Conservation (phyloP, 1,139 yeast species). For the Yamadazyma oceani region DNA sequence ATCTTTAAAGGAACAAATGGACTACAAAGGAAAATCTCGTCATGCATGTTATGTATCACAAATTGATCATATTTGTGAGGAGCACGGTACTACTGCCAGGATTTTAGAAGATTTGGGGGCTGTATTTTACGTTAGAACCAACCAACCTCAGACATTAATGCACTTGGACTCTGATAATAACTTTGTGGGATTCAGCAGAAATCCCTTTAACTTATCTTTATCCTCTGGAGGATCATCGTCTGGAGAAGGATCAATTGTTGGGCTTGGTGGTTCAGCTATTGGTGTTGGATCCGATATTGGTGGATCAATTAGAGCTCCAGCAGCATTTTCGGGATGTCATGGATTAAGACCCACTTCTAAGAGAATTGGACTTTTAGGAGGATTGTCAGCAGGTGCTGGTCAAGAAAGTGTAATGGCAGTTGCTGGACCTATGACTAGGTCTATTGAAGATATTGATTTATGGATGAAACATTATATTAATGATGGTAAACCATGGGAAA, state of each 20-base stretch:
- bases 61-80: constrained; percentile 48
- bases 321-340: constrained; percentile 65
- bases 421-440: constrained; percentile 62
- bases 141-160: constrained; percentile 50
- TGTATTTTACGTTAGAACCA: constrained; percentile 52
- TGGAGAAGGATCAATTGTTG: constrained; percentile 73
- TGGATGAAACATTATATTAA: constrained; percentile 59
- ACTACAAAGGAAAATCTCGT: constrained; percentile 54
- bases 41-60: constrained; percentile 63
- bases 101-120: constrained; percentile 65
- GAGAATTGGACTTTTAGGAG: constrained; percentile 53
- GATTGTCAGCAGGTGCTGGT: constrained; percentile 52
- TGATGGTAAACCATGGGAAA: constrained; percentile 68
- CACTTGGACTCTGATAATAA: constrained; percentile 47
- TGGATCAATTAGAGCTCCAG: constrained; percentile 75
- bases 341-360: constrained; percentile 72
- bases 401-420: constrained; percentile 61
- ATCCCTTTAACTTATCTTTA: constrained; percentile 41
- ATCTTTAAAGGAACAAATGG: constrained; percentile 56
- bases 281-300: constrained; percentile 83
- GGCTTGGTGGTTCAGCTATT: constrained; percentile 61
- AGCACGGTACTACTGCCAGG: constrained; percentile 51
- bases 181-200: constrained; percentile 36
- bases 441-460: constrained; percentile 62
- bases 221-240: constrained; percentile 67